Evolutionary conservation across 2,329 filamentous ascomycete genomes (phyloP).

Genomic region (Magnaporthiopsis incrustans): DNA sequence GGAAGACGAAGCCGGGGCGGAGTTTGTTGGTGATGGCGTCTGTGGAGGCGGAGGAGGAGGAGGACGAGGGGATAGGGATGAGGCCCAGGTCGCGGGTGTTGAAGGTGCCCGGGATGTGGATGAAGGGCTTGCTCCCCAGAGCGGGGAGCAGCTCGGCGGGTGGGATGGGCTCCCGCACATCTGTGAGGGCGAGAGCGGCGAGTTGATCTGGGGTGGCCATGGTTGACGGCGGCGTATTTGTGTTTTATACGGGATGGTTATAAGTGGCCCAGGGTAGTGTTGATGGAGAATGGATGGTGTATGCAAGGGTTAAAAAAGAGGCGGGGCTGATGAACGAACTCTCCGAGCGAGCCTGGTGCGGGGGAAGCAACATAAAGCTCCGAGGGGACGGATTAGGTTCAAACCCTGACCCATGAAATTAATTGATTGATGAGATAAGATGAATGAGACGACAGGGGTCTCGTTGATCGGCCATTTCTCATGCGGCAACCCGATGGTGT

Average conservation of each 20-base stretch:
- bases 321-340: no score
- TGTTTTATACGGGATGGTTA: background rate
- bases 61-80: conserved; percentile 19
- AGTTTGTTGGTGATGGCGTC: conserved; percentile 22
- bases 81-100: conserved; percentile 44
- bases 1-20: conserved; percentile 34
- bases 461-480: no score
- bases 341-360: no score
- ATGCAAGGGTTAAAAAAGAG: no score
- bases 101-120: conserved; percentile 37
- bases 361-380: no score
- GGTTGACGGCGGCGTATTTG: background rate
- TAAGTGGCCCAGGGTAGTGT: no score
- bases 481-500: no score
- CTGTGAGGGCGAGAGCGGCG: conserved; percentile 31
- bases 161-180: conserved; percentile 31
- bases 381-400: no score
- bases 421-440: no score
- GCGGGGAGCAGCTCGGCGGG: conserved; percentile 26
- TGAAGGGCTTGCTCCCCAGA: conserved; percentile 36
- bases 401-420: no score
- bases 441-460: no score
- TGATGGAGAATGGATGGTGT: no score
- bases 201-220: conserved; percentile 19
- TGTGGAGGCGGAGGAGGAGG: background rate